phyloP scores from a whole-genome alignment of 2,329 filamentous ascomycete genomes.

The Ophiocordyceps australis region DNA sequence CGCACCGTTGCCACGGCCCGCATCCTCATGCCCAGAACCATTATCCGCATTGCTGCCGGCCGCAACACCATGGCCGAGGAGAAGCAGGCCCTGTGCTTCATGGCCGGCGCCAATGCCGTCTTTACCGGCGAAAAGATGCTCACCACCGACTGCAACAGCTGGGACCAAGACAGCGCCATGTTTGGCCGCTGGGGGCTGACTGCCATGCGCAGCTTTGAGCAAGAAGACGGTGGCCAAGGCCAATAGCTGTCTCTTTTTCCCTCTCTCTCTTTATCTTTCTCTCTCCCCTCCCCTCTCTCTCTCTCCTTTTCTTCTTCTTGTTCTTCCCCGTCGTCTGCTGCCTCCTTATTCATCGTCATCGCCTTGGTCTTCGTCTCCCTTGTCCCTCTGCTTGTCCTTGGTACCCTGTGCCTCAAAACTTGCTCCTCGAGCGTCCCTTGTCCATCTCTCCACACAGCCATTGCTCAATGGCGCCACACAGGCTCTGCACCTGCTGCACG shows the following conservation, averaged over 20 bases:
- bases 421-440: background rate
- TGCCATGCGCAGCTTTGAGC: constrained; percentile 46
- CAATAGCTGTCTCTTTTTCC: too few species aligned
- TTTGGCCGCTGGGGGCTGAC: constrained; percentile 68
- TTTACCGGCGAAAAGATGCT: constrained; percentile 95
- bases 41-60: constrained; percentile 74
- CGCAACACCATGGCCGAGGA: constrained; percentile 73
- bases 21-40: constrained; percentile 67
- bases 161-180: constrained; percentile 75
- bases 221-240: constrained; percentile 2
- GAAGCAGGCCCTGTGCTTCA: constrained; percentile 77
- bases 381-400: too few species aligned
- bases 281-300: too few species aligned
- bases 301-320: too few species aligned
- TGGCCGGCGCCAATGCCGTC: constrained; percentile 83
- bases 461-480: constrained; percentile 25
- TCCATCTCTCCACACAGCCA: constrained; percentile 19
- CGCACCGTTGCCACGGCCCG: constrained; percentile 72
- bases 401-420: background rate
- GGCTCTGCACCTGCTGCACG: constrained; percentile 30
- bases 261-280: too few species aligned
- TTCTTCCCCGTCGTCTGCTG: too few species aligned
- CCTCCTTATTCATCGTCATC: too few species aligned
- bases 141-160: constrained; percentile 79
- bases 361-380: too few species aligned